These are phyloP conservation scores for Yamadazyma olivae DNA, from an alignment of 805 yeast species.

Conservation along the genomic window DNA sequence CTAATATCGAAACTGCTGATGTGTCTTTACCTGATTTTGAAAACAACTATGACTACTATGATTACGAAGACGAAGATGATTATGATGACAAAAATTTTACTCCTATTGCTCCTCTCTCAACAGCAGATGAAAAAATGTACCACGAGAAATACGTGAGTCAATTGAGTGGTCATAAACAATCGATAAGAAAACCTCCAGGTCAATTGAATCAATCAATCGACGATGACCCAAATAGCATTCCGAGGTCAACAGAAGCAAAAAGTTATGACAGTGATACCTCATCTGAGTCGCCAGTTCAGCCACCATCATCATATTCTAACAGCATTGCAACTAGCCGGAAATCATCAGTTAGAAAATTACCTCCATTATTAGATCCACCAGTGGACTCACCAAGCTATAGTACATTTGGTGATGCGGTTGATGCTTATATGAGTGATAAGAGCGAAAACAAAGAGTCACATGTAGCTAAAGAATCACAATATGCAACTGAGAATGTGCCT, in stretches of 20 bases:
- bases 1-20: constrained; percentile 21
- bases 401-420: constrained; percentile 30
- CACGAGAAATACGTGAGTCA: constrained; percentile 22
- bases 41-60: constrained; percentile 13
- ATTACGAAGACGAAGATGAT: constrained; percentile 9
- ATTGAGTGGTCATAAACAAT: constrained; percentile 25
- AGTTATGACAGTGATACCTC: not conserved
- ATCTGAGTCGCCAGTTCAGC: not conserved
- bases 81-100: constrained; percentile 14
- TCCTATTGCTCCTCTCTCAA: constrained; percentile 24
- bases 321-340: not conserved
- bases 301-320: not conserved
- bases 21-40: constrained; percentile 28
- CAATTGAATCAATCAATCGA: no score
- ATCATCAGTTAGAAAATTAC: constrained; percentile 1
- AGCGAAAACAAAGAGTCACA: constrained; percentile 2
- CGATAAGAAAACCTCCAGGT: constrained; percentile 38
- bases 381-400: constrained; percentile 26
- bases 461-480: not conserved
- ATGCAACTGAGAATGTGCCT: not conserved
- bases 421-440: constrained; percentile 21
- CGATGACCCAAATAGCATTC: no score
- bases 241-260: not conserved
- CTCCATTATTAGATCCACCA: constrained; percentile 6
- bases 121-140: constrained; percentile 17